Base-by-base conservation (phyloP, 345 rosid species). In the Cardamine resedifolia region DNA sequence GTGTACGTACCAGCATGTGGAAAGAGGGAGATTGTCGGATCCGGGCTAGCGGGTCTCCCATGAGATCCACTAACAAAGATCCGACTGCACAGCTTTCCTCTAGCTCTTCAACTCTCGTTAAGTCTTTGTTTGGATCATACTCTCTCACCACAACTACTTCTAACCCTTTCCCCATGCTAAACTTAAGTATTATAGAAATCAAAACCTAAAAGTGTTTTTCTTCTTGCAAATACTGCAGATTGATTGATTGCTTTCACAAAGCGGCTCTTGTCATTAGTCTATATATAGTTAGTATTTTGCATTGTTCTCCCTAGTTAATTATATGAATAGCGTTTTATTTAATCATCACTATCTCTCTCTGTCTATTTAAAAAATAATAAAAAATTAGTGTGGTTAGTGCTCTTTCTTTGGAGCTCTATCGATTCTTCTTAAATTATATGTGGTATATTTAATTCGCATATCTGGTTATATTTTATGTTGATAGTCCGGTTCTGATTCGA, bases 21-120 rank as follows among this genome's bases (percentile, higher is more conserved):
- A 88, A 96, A 76, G 92, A 88, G 51, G 98, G 97, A 63, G 94
- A 96, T 64, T 92, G 85, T 84, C 98, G 98, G 91, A 92, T 90
- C 84, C 99, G 83, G 92, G 96, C 91, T 62, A 92, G 81, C 19
- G 99, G 99, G 86, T 96, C 98, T 63, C 99, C 99, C 69, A 92
- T 72, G 74, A 90, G 97, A 87, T 96, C 98, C 75, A 97, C 91
- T 85, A 83, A 88, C 76, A 92, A 84, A 77, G 92, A 86, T 26
- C 98, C 99, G 64, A 92, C 96, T 79, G 92, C 96, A 48, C 98
- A 92, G 64, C 84, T 85, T 78, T 86, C 85, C 77, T 96, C 99
- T 34, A 92, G 90, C 15, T 85, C 82, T 79, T 85, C 96, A 2
- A 86, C 99, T 8, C 81, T 80, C 0, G 8, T 64, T 34, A 84